A percentile compares a stretch with the other conserved stretches of the same genome.
phyloP scores from a whole-genome alignment of 345 rosid species.

The Pistacia integerrima region DNA sequence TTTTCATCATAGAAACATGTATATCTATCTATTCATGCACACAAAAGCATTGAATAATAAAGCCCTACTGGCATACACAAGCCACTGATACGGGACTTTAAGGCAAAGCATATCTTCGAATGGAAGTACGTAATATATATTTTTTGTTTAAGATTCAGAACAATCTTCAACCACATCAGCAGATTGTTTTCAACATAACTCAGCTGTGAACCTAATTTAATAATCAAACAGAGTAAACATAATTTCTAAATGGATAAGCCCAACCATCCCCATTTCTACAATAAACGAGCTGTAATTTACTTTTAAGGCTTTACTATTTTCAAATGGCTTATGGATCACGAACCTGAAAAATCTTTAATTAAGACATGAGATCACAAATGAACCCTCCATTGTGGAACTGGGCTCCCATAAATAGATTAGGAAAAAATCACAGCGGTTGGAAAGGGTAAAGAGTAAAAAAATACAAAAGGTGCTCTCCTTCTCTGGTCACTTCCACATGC shows the following conservation, averaged over 20 bases:
- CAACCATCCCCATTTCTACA: neutral
- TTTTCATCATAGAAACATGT: neutral
- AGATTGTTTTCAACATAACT: neutral
- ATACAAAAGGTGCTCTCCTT: neutral
- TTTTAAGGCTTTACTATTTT: neutral
- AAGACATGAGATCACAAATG: neutral
- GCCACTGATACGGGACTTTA: neutral
- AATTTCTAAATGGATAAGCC: neutral
- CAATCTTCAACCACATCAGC: neutral
- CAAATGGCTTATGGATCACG: neutral
- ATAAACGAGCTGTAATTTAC: neutral
- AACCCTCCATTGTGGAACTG: neutral
- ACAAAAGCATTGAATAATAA: neutral
- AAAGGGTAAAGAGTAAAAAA: neutral
- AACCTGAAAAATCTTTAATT: neutral
- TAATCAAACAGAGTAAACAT: neutral
- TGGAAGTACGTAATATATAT: neutral
- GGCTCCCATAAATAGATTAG: neutral
- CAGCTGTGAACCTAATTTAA: neutral
- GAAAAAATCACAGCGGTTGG: neutral
- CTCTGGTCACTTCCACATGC: neutral
- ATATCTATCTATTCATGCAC: neutral
- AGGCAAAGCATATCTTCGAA: neutral
- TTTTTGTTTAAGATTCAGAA: neutral
- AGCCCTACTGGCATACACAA: conserved; percentile 8